Conservation (phyloP, 176 grass and related monocot genomes). For the Rhynchospora breviuscula region DNA sequence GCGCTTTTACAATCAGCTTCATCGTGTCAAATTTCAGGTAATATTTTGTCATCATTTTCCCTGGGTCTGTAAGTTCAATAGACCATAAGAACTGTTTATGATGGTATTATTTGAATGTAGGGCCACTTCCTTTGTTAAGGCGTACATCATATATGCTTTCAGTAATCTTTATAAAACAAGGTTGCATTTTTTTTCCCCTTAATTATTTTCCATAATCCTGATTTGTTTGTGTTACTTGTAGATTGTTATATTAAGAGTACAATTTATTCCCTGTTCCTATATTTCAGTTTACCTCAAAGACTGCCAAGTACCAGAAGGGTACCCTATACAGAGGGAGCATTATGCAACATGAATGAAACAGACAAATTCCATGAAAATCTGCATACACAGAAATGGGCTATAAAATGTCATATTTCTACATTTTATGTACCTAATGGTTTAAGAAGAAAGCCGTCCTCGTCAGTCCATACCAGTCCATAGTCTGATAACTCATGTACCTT, state of each 20-base stretch:
- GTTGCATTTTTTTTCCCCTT: not conserved
- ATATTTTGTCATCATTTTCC: constrained; percentile 92
- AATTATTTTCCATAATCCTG: not conserved
- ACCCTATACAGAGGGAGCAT: not conserved
- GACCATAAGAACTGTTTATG: constrained; percentile 8
- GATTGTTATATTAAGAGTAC: not conserved
- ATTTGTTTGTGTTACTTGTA: not conserved
- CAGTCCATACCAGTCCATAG: constrained; percentile 82
- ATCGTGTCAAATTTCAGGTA: constrained; percentile 94
- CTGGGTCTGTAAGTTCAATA: constrained; percentile 66
- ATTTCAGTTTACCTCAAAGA: not conserved
- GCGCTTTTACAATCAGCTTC: constrained; percentile 90
- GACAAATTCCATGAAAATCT: not conserved
- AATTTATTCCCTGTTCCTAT: not conserved
- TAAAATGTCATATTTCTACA: not conserved
- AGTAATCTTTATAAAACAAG: not conserved
- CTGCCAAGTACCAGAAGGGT: not conserved
- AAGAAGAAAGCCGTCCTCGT: constrained; percentile 76
- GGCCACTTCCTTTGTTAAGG: not conserved
- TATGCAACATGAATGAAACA: not conserved
- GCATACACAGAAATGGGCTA: not conserved
- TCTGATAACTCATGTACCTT: constrained; percentile 79
- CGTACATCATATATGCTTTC: not conserved
- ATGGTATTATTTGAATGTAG: not conserved
- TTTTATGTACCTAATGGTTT: constrained; percentile 62